Evolutionary conservation across 495 filamentous ascomycete species (phyloP), one percentile per base, ranked within the genome.

Genomic region (Tuber brumale): DNA sequence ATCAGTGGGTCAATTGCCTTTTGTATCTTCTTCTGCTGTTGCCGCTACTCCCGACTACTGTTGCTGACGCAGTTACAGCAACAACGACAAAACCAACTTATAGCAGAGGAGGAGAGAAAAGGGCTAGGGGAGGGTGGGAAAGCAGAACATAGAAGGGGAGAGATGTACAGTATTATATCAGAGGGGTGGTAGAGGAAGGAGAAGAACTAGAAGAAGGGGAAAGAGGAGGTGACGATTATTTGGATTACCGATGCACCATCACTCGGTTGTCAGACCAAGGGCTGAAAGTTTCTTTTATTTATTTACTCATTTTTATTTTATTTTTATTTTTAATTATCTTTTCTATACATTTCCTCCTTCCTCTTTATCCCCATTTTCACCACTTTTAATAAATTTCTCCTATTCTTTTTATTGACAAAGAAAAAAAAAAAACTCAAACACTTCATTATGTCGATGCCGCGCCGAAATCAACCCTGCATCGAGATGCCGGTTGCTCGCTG

Each of bases 121-220:
- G 31, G 31, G 57, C n/a, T n/a, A 66, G 57, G 57, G 12, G 57
- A 66, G n/a, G 18, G 10, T 3, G 27, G 14, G 27, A 14, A 2
- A 31, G n/a, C 14, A n/a, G 27, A 31, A 66, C 3, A 66, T n/a
- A 31, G 57, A 66, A 66, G 57, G 6, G 57, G 57, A n/a, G 57
- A 31, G 18, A 31, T 66, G 57, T 66, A 66, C 57, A 66, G n/a
- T 66, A 66, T 66, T 66, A 66, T 66, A 66, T 66, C 31, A 31
- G 57, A 66, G 57, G 27, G 57, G 57, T 31, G 12, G 57, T 16
- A 31, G n/a, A 66, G 27, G 57, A 66, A 27, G 10, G 4, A 16
- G 57, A 18, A 6, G 57, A 66, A 18, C 9, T 16, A 57, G n/a
- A 31, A 66, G 27, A 31, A 66, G 57, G 27, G 12, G 57, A 31